phyloP scores from a whole-genome alignment of 2,329 filamentous ascomycete species.

The Fusarium stilboides region DNA sequence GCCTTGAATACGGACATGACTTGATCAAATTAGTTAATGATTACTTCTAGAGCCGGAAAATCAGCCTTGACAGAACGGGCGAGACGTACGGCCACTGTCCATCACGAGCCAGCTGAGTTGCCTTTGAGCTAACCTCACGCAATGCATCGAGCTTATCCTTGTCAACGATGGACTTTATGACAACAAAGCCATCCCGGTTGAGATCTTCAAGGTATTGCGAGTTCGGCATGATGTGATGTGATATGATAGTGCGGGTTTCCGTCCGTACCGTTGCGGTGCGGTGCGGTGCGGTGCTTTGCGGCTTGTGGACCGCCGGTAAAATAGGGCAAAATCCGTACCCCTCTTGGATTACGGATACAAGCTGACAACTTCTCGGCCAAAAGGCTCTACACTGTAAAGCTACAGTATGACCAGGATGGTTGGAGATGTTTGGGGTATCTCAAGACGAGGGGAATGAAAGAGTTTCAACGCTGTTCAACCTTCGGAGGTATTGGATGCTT shows the following conservation, averaged over 20 bases:
- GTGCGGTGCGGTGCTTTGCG: slow-evolving; percentile 4
- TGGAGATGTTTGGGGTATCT: slow-evolving; percentile 35
- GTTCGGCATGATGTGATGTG: slow-evolving; percentile 32
- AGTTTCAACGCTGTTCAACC: slow-evolving; percentile 10
- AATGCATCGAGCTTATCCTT: slow-evolving; percentile 70
- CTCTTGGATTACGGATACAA: slow-evolving; percentile 14
- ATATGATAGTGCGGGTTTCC: slow-evolving; percentile 14
- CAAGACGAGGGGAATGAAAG: slow-evolving; percentile 19
- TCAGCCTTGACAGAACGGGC: too few species aligned
- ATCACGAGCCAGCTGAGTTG: slow-evolving; percentile 74
- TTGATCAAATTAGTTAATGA: too few species aligned
- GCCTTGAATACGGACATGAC: slow-evolving; percentile 78
- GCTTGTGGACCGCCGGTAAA: slow-evolving; percentile 35
- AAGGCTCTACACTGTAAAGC: slow-evolving; percentile 26
- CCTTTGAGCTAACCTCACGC: slow-evolving; percentile 70
- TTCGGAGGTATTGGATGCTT: slow-evolving; percentile 7
- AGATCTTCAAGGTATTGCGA: slow-evolving; percentile 64
- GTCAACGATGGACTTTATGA: slow-evolving; percentile 76
- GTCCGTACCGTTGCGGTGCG: slow-evolving; percentile 2
- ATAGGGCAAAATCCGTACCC: slow-evolving; percentile 34
- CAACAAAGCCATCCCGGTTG: slow-evolving; percentile 81
- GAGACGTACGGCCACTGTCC: slow-evolving; percentile 80
- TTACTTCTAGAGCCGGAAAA: too few species aligned
- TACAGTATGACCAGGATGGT: slow-evolving; percentile 9
- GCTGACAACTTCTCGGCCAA: slow-evolving; percentile 28